Evolutionary conservation across 1,139 yeast species (phyloP), one percentile per base, ranked within the genome.

Genomic region (Geotrichum histeridarum): DNA sequence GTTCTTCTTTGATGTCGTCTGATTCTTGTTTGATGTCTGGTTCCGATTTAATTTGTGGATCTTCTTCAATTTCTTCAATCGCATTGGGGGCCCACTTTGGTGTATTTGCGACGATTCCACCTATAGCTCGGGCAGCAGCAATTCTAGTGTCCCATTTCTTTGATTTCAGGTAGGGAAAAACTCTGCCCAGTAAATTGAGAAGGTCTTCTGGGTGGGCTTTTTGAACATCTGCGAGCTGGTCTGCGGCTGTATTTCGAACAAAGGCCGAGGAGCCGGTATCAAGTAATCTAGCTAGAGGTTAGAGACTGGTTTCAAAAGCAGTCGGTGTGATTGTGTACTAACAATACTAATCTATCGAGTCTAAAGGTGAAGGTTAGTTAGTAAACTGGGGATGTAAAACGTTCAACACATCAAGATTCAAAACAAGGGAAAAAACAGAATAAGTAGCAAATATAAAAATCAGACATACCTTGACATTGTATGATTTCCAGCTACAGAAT

Each of bases 231-330:
- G 96, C 90, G 62, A 94, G 77, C 71, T 94, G 99, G 66, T 93
- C 97, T 1, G 99, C 99, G 0, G 99, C 99, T 11, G 97, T 89
- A 65, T 88, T 89, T 61, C 99, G 80, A 50, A 94, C 94, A 68
- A 89, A 87, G 41, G 89, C 88, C 6, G 98, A 90, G 14, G 97
- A 89, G 12, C 99, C 99, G 2, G 97, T 88, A 72, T 94, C 99
- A 61, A 94, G 74, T 58, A 93, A 66, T 45, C 66, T 57, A 35
- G 8, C 47, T 5, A 4, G 36, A 18, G 12, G 30, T 49, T 36
- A 39, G 48, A 32, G 50, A 6, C 3, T 37, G 22, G 31, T 15
- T 9, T 43, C 8, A 42, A 43, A 38, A 31, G 48, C 17, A 27
- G 32, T 14, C 33, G 31, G 30, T 31, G 33, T 42, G 38, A 14